Evolutionary conservation across 192 early-diverging fungal genomes (phyloP).

Genomic region (Backusella mclennaniae): DNA sequence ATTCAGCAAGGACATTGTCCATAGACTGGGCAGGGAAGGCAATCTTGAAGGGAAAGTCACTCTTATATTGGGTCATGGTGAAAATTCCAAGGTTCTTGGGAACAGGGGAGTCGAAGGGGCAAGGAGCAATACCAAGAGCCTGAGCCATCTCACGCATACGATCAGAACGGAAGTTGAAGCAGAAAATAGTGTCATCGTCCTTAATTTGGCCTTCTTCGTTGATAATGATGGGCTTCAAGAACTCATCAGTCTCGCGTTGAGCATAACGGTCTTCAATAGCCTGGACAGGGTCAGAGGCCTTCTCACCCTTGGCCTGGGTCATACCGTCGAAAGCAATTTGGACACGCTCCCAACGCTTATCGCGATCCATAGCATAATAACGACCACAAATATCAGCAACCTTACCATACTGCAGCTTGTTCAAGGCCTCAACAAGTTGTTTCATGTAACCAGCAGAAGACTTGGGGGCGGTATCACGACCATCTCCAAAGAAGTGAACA

Average conservation of each 20-base stretch:
- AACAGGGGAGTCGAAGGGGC: constrained; percentile 79
- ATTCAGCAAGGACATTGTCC: constrained; percentile 97
- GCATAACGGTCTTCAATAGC: constrained; percentile 85
- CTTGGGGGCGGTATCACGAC: constrained; percentile 93
- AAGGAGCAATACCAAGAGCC: constrained; percentile 81
- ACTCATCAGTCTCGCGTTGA: constrained; percentile 95
- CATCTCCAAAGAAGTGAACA: constrained; percentile 98
- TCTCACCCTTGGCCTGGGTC: constrained; percentile 76
- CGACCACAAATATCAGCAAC: constrained; percentile 93
- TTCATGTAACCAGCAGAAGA: constrained; percentile 83
- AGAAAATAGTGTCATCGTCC: constrained; percentile 88
- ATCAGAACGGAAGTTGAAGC: constrained; percentile 99
- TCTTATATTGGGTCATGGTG: constrained; percentile 97
- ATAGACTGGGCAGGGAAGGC: constrained; percentile 97
- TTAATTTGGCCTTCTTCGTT: constrained; percentile 73
- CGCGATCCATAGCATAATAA: constrained; percentile 99
- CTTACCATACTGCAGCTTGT: constrained; percentile 74
- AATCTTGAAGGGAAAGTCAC: constrained; percentile 89
- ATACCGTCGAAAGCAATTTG: constrained; percentile 93
- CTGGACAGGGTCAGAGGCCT: constrained; percentile 58
- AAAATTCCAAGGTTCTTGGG: constrained; percentile 84
- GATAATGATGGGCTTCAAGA: constrained; percentile 97
- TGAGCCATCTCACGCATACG: constrained; percentile 94
- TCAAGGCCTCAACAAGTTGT: constrained; percentile 63
- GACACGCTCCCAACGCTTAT: constrained; percentile 99